Conservation (phyloP, 164 flowering plant genomes). For the Magnolia kwangsiensis region DNA sequence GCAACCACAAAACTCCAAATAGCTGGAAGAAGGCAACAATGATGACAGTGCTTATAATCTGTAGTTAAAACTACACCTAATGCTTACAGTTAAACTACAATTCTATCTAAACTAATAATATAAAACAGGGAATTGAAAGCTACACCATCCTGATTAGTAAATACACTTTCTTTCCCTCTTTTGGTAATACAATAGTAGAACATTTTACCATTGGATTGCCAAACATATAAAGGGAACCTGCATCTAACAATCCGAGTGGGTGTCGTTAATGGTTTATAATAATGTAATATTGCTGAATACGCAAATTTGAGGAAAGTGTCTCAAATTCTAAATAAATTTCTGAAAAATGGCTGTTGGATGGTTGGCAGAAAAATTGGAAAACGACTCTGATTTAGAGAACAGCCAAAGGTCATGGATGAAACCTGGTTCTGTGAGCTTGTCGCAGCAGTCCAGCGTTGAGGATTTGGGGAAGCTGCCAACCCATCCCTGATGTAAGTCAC, state of each 20-base stretch:
- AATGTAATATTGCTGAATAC: background rate
- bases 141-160: too few species aligned
- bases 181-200: too few species aligned
- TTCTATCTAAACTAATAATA: background rate
- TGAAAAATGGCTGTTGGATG: background rate
- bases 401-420: background rate
- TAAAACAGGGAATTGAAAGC: background rate
- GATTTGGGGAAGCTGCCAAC: constrained; percentile 28
- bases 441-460: constrained; percentile 64
- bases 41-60: background rate
- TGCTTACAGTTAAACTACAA: background rate
- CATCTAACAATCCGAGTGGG: background rate
- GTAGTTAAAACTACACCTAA: background rate
- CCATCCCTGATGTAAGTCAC: constrained; percentile 48
- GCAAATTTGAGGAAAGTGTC: background rate
- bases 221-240: background rate
- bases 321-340: background rate
- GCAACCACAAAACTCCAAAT: too few species aligned
- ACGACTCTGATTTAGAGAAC: background rate
- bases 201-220: background rate
- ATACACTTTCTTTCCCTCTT: too few species aligned
- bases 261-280: background rate
- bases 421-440: constrained; percentile 77
- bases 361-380: background rate
- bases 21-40: too few species aligned